Percentiles rank a stretch among this genome's conserved stretches.
phyloP scores from a whole-genome alignment of 208 protist species.

The Leishmania tropica region DNA sequence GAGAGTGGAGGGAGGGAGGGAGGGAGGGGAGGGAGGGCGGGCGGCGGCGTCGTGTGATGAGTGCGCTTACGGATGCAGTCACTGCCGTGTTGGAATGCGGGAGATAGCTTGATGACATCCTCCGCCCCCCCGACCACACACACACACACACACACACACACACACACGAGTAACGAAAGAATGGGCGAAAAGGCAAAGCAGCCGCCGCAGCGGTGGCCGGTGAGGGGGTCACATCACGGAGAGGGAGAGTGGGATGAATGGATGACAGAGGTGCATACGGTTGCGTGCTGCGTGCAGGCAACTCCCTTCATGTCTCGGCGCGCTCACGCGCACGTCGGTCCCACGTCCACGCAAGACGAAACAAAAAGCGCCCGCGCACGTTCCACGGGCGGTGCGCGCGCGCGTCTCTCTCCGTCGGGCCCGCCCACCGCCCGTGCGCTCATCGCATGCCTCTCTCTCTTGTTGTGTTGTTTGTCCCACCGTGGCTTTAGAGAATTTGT shows the following conservation, averaged over 20 bases:
- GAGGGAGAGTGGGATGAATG: neutral
- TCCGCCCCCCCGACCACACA: neutral
- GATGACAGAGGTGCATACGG: neutral
- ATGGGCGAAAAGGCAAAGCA: neutral
- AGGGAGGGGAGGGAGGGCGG: neutral
- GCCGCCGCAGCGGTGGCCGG: neutral
- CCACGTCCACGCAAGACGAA: too few species aligned
- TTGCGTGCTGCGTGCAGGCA: neutral
- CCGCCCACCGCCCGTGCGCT: too few species aligned
- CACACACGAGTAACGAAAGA: neutral
- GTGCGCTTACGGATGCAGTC: neutral
- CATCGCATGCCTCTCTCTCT: too few species aligned
- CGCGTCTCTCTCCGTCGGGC: too few species aligned
- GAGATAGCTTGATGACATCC: neutral
- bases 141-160: too few species aligned
- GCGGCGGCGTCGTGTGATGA: neutral
- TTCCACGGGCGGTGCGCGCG: too few species aligned
- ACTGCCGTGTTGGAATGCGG: neutral
- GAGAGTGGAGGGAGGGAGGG: neutral
- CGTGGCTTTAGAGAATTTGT: too few species aligned
- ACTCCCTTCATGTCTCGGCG: neutral
- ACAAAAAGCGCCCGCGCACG: too few species aligned
- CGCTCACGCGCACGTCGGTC: too few species aligned
- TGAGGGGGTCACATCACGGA: neutral
- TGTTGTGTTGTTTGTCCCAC: too few species aligned